These are phyloP conservation scores for Cladosporium sp. DNA, from an alignment of 2,329 filamentous ascomycete genomes.

Conservation along the genomic window DNA sequence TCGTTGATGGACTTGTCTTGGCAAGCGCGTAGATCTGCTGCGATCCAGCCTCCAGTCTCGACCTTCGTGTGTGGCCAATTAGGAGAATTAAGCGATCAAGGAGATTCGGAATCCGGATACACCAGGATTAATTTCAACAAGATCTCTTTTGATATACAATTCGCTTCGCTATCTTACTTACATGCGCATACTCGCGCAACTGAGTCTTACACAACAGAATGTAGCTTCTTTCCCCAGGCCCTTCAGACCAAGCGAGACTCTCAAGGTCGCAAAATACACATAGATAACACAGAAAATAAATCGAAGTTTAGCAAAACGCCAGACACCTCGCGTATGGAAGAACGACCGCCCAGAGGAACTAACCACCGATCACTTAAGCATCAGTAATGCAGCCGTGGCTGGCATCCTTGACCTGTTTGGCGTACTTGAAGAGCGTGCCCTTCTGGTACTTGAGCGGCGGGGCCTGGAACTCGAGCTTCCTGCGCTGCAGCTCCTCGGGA, in stretches of 20 bases:
- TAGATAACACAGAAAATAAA: not conserved
- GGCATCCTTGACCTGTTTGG: constrained; percentile 52
- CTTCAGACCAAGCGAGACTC: no score
- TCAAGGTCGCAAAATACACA: not conserved
- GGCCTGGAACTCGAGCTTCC: constrained; percentile 50
- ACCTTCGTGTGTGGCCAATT: no score
- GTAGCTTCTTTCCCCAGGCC: not conserved
- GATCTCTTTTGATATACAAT: no score
- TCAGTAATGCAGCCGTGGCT: constrained; percentile 59
- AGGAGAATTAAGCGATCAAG: no score
- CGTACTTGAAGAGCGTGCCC: constrained; percentile 58
- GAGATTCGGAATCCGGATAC: no score
- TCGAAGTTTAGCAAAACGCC: not conserved
- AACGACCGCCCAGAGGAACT: no score
- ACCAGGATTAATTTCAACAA: no score
- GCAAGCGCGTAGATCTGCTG: no score
- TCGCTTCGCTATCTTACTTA: not conserved
- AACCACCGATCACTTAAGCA: constrained; percentile 24
- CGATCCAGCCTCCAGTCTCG: no score
- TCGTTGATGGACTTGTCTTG: no score
- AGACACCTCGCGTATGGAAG: no score
- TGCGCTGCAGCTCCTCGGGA: constrained; percentile 55
- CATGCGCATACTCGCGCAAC: not conserved
- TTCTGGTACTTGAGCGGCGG: constrained; percentile 54
- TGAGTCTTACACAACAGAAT: not conserved